Base-by-base conservation (phyloP, 208 protist genomes). In the Trypanosoma mega region DNA sequence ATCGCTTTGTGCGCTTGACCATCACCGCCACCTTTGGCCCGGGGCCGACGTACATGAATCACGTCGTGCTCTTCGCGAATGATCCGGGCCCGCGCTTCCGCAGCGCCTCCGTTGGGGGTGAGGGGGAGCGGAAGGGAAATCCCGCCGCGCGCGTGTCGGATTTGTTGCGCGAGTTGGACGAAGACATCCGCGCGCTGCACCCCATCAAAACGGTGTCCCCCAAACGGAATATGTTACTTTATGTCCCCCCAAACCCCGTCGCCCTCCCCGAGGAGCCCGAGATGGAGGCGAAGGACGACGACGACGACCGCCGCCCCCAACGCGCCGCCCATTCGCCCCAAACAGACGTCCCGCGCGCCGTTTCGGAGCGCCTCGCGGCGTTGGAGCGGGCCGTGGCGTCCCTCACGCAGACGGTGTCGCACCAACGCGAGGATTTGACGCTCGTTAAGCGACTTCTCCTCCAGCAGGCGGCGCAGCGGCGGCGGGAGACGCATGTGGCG, bases 31-130 rank as follows among this genome's bases (percentile, higher is more conserved):
- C 83, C 5, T 95, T 95, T 68, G 79, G 74, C 0, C 60, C 76
- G 1, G 85, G 85, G 16, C 81, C 83, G 0, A 92, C 86, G 36
- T 93, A 92, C 78, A 82, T 95, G 81, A 95, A 92, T 69, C 82
- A 83, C 41, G 47, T 93, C 12, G 65, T 90, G 16, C 71, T 93
- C 4, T 82, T 93, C 37, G 82, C 83, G 37, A 74, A 74, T 11
- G 82, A 92, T 57, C 84, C 85, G 9, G 86, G 85, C 0, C 75
- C 74, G 39, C 50, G 68, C 48, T 89, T 80, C 69, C 62, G 69
- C 36, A 72, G 48, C 14, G 56, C 41, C 4, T 39, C 52, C 36
- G 33, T 12, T 16, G 20, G 23, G 3, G 62, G 29, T 31, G 18
- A 33, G 6, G 29, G 3, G 0, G 44, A 34, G 11, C 2, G 12